Base-by-base conservation (phyloP, 495 filamentous ascomycete genomes). In the Hypoxylon cercidicola region DNA sequence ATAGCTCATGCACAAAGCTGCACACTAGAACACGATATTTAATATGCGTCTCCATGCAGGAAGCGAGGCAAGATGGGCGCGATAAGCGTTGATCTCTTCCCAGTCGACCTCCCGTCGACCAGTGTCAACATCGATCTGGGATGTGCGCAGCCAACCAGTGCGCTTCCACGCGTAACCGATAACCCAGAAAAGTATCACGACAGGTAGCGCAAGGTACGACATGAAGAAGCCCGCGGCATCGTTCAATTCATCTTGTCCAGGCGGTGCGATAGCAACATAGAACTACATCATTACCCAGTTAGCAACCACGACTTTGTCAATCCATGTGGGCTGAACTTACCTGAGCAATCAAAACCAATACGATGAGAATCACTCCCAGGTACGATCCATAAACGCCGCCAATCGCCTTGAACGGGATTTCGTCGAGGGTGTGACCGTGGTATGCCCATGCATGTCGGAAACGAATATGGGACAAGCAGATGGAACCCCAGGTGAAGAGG, bases 301-400 rank as follows among this genome's bases (percentile, higher is more conserved):
- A 75, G 68, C 39, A 6, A 41, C 30, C 0, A 37, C 40, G 25
- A 11, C 13, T 2, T 13, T 3, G 12, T 0, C 0, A 7, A 18
- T 0, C 2, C 28, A 19, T 35, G 13, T 16, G 10, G 50, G 1
- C 18, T 19, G 18, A n/a, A 64, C 79, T 73, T 73, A 84, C 82
- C 73, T 85, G 78, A 35, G 90, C 91, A 47, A 88, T 77, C 3
- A 95, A 72, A 50, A 86, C 85, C 13, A 93, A 56, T 45, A 85
- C 35, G 60, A 83, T 81, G 19, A 93, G 78, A 49, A 71, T 60
- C 1, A 92, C 72, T 20, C 91, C 90, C 13, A 91, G 61, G 51
- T 75, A 92, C 21, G 86, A 89, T 58, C 91, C 91, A 30, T 77
- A 84, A 6, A 91, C 79, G 51, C 91, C 91, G 41, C 84, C 82